Percentiles rank a stretch among this genome's conserved stretches.
Evolutionary conservation across 352 stramenopile species (phyloP).

Genomic region (Phytophthora pinifolia): DNA sequence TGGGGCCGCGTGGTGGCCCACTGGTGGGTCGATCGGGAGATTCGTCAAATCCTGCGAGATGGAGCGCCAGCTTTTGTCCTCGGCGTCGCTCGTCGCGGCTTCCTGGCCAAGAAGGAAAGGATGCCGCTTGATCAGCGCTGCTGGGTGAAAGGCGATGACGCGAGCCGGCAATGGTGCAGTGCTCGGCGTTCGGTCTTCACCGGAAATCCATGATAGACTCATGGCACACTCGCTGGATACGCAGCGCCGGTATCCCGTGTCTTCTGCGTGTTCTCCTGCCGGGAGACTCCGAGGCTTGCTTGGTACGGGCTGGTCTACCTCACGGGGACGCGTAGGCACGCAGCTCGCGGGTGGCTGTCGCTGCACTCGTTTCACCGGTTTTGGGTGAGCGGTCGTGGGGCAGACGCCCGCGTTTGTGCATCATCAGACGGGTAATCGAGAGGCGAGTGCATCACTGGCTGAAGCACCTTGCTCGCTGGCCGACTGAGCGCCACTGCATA

Average conservation of each 20-base stretch:
- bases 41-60: conserved; percentile 22
- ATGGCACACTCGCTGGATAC: background rate
- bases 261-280: background rate
- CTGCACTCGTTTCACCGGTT: conserved; percentile 1
- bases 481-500: too few relatives aligned
- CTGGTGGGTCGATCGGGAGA: conserved; percentile 7
- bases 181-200: background rate
- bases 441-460: background rate
- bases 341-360: conserved; percentile 1
- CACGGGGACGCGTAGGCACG: conserved; percentile 9
- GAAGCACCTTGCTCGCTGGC: background rate
- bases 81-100: conserved; percentile 6
- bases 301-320: conserved; percentile 9
- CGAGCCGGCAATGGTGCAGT: background rate
- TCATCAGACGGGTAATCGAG: conserved; percentile 7
- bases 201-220: too few relatives aligned
- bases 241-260: conserved; percentile 4
- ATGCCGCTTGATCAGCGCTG: background rate
- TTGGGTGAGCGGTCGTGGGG: background rate
- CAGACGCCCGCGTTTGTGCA: background rate
- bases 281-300: conserved; percentile 1
- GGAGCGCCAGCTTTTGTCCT: conserved; percentile 7
- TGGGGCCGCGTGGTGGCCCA: too few relatives aligned
- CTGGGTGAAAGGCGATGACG: background rate
- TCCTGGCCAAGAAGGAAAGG: background rate